Evolutionary conservation across 1,284 basidiomycete genomes (phyloP), one percentile per base, ranked within the genome.

Genomic region (Leccinum solheimii): DNA sequence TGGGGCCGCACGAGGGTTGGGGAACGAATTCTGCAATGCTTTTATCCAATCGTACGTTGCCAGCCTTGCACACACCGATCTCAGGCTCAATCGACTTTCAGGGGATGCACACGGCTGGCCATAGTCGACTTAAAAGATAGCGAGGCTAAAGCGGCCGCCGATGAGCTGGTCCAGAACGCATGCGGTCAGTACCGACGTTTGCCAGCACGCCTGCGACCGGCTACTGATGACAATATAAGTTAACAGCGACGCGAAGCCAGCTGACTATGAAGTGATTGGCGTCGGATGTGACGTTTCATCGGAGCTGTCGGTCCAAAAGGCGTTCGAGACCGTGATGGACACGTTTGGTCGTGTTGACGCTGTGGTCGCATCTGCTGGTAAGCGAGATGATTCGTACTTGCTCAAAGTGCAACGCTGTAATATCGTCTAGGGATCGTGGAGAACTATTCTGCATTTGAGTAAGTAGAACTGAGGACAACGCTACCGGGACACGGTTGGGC

Each of bases 1-100:
- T n/a, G 96, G 96, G 58, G 97, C 90, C 58, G 96, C 94, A 16
- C 84, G 92, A 69, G 96, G 96, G 13, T 79, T 97, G 40, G 95
- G 95, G 14, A 85, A 91, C 70, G 88, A 94, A 76, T 94, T 97
- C 75, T 94, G 92, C 69, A 86, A 88, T 58, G 94, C 94, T 8
- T 94, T 98, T 75, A 74, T 96, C 67, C 88, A 92, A 77, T 92
- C 92, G 83, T 94, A 74, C 70, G 87, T 83, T 21, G 26, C 62
- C 45, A 55, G n/a, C 27, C 32, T 45, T 19, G 38, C 10, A 21
- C 5, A 32, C 5, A 32, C 10, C 3, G 56, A 40, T 40, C 9
- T 19, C 34, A 27, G 9, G 50, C 62, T 61, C 16, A 43, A 65
- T 56, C 55, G 23, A 56, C 10, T 26, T 7, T 5, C 69, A 91